These are phyloP conservation scores for Eucalyptus sp. DNA, from an alignment of 345 rosid genomes.

Conservation along the genomic window DNA sequence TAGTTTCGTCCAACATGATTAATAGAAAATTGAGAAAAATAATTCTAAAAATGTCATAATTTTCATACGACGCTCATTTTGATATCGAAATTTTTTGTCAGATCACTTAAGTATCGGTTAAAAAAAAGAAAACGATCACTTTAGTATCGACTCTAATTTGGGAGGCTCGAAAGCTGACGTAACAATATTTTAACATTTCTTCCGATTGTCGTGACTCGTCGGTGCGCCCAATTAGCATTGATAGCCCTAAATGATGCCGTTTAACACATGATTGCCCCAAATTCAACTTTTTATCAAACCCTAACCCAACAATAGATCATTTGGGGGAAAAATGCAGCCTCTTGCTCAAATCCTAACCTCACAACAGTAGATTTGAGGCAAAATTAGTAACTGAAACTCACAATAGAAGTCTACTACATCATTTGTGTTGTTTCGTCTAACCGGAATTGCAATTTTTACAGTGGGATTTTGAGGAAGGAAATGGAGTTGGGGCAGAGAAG, in stretches of 20 bases:
- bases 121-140: not conserved
- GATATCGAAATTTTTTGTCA: fast-evolving
- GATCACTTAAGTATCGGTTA: fast-evolving
- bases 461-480: conserved; percentile 27
- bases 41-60: not conserved
- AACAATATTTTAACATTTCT: too few species aligned
- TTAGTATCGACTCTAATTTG: not conserved
- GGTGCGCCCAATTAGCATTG: too few species aligned
- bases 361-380: not conserved
- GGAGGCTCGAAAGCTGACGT: fast-evolving
- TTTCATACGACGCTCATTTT: fast-evolving
- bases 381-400: not conserved
- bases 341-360: not conserved
- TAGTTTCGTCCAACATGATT: not conserved
- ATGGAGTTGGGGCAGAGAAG: conserved; percentile 70
- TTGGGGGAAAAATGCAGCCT: not conserved
- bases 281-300: not conserved
- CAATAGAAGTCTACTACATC: not conserved
- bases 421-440: not conserved
- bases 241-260: not conserved
- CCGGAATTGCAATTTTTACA: not conserved
- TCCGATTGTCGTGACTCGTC: fast-evolving
- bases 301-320: not conserved
- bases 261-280: not conserved
- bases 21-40: not conserved